These are phyloP conservation scores for Hibiscus mutabilis DNA, from an alignment of 345 rosid genomes.

Conservation along the genomic window DNA sequence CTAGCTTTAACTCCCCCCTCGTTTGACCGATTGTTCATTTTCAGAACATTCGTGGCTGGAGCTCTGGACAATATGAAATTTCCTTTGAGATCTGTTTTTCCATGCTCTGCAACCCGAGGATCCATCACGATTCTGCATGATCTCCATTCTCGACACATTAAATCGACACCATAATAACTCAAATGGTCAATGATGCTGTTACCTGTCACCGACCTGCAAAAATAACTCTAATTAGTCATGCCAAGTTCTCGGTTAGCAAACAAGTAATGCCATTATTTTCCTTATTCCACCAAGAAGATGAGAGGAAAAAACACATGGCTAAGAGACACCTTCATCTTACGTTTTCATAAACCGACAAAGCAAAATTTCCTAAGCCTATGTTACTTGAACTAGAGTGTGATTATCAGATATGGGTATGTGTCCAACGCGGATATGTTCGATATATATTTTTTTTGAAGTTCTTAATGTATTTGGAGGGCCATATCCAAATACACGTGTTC, in stretches of 20 bases:
- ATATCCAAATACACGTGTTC: neutral
- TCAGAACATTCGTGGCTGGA: constrained; percentile 21
- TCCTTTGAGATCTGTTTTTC: constrained; percentile 55
- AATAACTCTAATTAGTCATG: neutral
- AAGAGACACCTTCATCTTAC: neutral
- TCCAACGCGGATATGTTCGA: neutral
- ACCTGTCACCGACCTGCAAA: constrained; percentile 72
- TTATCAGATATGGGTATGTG: neutral
- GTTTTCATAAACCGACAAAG: neutral
- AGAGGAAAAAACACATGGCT: neutral
- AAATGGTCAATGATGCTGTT: constrained; percentile 72
- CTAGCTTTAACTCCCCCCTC: constrained; percentile 7
- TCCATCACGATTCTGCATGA: constrained; percentile 69
- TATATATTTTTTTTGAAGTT: neutral
- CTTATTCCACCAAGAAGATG: neutral
- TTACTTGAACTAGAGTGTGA: neutral
- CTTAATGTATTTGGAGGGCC: neutral
- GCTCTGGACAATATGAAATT: constrained; percentile 50
- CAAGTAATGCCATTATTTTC: neutral
- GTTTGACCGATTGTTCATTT: constrained; percentile 19
- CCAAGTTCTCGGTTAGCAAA: too few species aligned
- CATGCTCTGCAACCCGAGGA: constrained; percentile 25
- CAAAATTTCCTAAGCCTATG: neutral
- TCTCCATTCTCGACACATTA: constrained; percentile 49
- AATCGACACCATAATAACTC: constrained; percentile 56